These are phyloP conservation scores for Candida pseudoviswanathii DNA, from an alignment of 1,139 yeast species.

Conservation along the genomic window DNA sequence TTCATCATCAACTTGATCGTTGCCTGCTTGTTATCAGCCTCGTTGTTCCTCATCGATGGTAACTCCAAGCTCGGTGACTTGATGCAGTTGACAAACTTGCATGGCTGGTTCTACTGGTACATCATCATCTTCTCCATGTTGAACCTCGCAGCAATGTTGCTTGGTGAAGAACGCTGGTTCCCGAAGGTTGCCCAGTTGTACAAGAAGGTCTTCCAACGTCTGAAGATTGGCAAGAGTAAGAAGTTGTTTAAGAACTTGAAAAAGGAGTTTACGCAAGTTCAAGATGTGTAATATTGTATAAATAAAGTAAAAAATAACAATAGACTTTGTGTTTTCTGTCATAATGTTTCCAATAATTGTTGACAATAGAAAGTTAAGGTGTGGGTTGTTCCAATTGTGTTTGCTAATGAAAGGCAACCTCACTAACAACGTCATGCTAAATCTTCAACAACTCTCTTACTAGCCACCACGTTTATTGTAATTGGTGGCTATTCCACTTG, in stretches of 20 bases:
- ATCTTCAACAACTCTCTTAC: too few relatives aligned
- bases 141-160: constrained; percentile 53
- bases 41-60: constrained; percentile 52
- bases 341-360: too few relatives aligned
- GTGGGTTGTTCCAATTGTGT: too few relatives aligned
- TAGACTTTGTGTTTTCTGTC: too few relatives aligned
- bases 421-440: too few relatives aligned
- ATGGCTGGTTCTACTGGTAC: constrained; percentile 50
- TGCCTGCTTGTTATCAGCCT: constrained; percentile 50
- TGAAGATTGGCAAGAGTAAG: constrained; percentile 31
- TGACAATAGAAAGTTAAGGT: too few relatives aligned
- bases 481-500: too few relatives aligned
- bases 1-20: constrained; percentile 62
- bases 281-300: constrained; percentile 4
- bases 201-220: constrained; percentile 29
- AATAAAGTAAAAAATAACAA: neutral
- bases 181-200: constrained; percentile 29
- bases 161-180: constrained; percentile 45
- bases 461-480: too few relatives aligned
- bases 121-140: constrained; percentile 48
- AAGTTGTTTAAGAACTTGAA: constrained; percentile 43
- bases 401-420: too few relatives aligned
- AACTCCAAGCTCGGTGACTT: constrained; percentile 59
- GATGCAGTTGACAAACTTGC: constrained; percentile 73
- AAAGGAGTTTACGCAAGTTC: constrained; percentile 22